Percentiles rank a stretch among this genome's conserved stretches.
These are phyloP conservation scores for Xerocomus minutiporus DNA, from an alignment of 1,284 basidiomycete species.

Conservation along the genomic window DNA sequence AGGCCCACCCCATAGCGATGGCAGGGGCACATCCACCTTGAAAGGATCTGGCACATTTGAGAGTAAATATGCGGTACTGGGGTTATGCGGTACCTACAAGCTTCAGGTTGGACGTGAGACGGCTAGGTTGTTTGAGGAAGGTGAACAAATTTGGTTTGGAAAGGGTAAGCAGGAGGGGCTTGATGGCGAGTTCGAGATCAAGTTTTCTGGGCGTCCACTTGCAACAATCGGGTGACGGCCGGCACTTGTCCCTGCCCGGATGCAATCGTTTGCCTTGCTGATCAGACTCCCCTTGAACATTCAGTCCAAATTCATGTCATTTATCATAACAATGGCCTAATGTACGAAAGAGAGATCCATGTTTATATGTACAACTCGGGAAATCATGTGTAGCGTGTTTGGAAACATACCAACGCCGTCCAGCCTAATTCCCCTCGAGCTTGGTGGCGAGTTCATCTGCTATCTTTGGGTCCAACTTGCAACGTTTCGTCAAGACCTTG, in stretches of 20 bases:
- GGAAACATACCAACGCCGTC: background rate
- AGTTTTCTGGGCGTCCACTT: no score
- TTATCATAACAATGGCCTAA: constrained; percentile 1
- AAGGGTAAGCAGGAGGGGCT: no score
- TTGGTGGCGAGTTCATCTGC: constrained; percentile 15
- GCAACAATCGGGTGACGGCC: no score
- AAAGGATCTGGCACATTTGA: background rate
- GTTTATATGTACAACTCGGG: constrained; percentile 6
- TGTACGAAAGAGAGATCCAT: constrained; percentile 6
- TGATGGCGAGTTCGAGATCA: no score
- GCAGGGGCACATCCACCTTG: no score
- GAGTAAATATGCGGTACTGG: background rate
- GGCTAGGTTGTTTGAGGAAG: background rate
- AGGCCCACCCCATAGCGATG: no score
- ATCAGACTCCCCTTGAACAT: background rate
- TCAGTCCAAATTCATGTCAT: background rate
- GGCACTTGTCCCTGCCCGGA: no score
- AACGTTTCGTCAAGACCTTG: constrained; percentile 29
- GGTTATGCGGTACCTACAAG: background rate
- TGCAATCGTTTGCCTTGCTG: no score
- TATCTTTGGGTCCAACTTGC: constrained; percentile 17
- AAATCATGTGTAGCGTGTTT: background rate
- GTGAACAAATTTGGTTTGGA: no score
- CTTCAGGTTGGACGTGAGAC: background rate
- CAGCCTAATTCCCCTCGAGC: constrained; percentile 9